Evolutionary conservation across 176 grass and related monocot genomes (phyloP).

Genomic region (Avena insularis): DNA sequence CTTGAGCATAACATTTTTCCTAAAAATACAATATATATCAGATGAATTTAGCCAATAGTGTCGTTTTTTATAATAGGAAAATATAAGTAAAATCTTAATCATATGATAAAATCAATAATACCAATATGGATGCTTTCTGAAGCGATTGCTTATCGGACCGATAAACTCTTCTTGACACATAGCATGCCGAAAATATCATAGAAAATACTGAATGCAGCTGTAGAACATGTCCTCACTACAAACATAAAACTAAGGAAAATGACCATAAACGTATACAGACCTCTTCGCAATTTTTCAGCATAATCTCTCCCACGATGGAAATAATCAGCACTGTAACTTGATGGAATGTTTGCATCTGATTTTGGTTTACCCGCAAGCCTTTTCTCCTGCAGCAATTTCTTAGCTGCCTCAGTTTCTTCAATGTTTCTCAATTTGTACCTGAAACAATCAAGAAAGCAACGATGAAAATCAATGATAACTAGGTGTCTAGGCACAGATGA

Average conservation of each 20-base stretch:
- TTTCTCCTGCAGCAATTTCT: conserved; percentile 95
- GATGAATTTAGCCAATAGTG: background rate
- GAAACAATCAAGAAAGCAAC: conserved; percentile 28
- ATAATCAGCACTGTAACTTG: conserved; percentile 94
- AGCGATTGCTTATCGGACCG: background rate
- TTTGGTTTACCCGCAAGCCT: conserved; percentile 81
- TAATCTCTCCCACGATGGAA: conserved; percentile 93
- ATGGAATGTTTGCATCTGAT: conserved; percentile 85
- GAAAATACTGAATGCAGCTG: background rate
- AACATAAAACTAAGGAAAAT: conserved; percentile 2
- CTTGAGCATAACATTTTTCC: background rate
- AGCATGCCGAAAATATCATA: conserved; percentile 16
- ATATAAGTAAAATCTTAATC: background rate
- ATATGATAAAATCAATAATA: background rate
- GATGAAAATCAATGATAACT: background rate
- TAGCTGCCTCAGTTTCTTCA: conserved; percentile 97
- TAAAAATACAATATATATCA: background rate
- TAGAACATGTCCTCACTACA: background rate
- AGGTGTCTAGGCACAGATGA: background rate
- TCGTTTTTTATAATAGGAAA: background rate
- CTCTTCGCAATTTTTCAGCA: conserved; percentile 87
- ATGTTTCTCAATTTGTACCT: conserved; percentile 97
- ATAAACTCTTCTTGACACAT: background rate
- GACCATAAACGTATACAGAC: conserved; percentile 51
- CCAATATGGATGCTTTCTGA: background rate